Conservation (phyloP, 2,329 filamentous ascomycete species). For the Hypocreales sp. region DNA sequence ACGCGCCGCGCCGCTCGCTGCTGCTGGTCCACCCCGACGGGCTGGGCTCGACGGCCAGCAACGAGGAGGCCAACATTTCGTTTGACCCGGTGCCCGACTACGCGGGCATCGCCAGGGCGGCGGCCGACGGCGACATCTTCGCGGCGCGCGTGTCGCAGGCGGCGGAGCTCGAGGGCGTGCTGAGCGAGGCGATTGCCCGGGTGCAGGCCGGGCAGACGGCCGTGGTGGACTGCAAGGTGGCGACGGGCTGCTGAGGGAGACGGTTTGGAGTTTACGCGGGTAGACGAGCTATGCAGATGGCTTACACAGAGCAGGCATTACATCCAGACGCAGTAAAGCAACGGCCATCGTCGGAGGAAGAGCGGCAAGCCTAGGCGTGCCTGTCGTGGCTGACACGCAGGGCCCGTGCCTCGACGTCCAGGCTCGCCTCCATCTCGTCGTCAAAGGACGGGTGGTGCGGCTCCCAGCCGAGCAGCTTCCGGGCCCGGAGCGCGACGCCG, state of each 20-base stretch:
- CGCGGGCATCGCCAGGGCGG: constrained; percentile 43
- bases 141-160: constrained; percentile 30
- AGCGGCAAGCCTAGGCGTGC: too few species aligned
- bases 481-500: too few species aligned
- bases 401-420: too few species aligned
- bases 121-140: constrained; percentile 36
- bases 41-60: constrained; percentile 35
- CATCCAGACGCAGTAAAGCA: too few species aligned
- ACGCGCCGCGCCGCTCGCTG: constrained; percentile 40
- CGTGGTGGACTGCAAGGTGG: constrained; percentile 38
- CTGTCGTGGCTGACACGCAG: too few species aligned
- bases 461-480: too few species aligned
- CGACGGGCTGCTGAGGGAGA: constrained; percentile 21
- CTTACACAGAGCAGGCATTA: too few species aligned
- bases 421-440: too few species aligned
- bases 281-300: too few species aligned
- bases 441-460: too few species aligned
- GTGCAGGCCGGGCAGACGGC: constrained; percentile 35
- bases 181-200: constrained; percentile 32
- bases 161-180: constrained; percentile 27
- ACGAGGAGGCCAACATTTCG: constrained; percentile 47
- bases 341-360: too few species aligned
- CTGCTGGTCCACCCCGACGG: constrained; percentile 44
- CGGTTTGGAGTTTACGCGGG: too few species aligned
- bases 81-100: constrained; percentile 44